phyloP scores from a whole-genome alignment of 768 basidiomycete genomes.

The Scleroderma bovista region DNA sequence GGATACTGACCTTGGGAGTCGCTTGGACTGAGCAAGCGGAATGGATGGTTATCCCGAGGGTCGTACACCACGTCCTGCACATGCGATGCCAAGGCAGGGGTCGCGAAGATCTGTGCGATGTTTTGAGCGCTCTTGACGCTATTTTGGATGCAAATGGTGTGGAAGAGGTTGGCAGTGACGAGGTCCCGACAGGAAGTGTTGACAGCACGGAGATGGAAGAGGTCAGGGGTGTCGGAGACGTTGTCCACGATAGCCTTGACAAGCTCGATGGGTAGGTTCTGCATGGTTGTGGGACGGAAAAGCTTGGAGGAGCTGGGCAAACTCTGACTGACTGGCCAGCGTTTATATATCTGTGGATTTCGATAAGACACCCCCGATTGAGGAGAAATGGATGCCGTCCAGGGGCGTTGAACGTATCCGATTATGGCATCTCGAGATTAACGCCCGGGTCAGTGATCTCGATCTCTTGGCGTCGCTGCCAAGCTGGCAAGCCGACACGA shows the following conservation, averaged over 20 bases:
- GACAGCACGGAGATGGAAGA: constrained; percentile 22
- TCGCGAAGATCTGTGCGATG: constrained; percentile 15
- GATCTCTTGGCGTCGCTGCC: too few species aligned
- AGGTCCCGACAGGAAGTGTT: constrained; percentile 22
- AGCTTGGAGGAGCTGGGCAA: not conserved
- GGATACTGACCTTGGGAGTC: constrained; percentile 9
- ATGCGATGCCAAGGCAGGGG: constrained; percentile 16
- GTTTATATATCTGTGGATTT: not conserved
- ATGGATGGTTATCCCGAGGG: constrained; percentile 18
- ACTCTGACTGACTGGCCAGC: too few species aligned
- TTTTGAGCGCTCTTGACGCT: constrained; percentile 24
- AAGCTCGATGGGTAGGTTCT: constrained; percentile 23
- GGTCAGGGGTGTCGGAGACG: constrained; percentile 19
- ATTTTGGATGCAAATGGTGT: constrained; percentile 17
- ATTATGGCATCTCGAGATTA: too few species aligned
- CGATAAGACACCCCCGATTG: not conserved
- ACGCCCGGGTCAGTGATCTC: too few species aligned
- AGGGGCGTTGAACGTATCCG: too few species aligned
- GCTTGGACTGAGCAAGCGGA: constrained; percentile 15
- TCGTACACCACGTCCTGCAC: constrained; percentile 27
- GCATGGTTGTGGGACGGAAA: constrained; percentile 11
- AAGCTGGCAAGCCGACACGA: too few species aligned
- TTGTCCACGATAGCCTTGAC: constrained; percentile 19
- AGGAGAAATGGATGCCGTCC: not conserved
- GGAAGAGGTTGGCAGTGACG: constrained; percentile 21